Evolutionary conservation across 1,284 basidiomycete species (phyloP).

Genomic region (Neonothopanus nambi): DNA sequence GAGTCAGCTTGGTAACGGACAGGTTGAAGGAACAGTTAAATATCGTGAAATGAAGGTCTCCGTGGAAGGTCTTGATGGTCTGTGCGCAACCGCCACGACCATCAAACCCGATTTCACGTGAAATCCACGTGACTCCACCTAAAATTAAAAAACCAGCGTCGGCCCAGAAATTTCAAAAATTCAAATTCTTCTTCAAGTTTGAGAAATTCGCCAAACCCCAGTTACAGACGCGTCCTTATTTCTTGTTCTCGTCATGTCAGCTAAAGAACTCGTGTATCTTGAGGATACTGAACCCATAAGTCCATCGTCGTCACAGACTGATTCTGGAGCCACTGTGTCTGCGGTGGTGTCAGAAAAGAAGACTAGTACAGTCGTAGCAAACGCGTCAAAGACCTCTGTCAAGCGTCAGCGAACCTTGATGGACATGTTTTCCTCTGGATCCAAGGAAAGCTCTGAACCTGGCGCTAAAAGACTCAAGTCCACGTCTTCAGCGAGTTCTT

Average conservation of each 20-base stretch:
- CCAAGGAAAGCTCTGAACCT: slow-evolving; percentile 26
- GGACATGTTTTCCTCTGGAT: slow-evolving; percentile 56
- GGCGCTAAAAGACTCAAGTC: slow-evolving; percentile 45
- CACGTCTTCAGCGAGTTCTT: slow-evolving; percentile 2
- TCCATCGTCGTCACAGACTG: slow-evolving; percentile 14
- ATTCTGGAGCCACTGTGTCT: background rate
- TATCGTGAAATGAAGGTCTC: background rate
- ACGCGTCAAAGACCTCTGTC: slow-evolving; percentile 25
- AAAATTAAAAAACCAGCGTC: no score
- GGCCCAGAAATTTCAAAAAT: no score
- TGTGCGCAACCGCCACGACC: background rate
- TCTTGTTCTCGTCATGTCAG: slow-evolving; percentile 30
- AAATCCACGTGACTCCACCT: no score
- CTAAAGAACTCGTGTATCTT: slow-evolving; percentile 47
- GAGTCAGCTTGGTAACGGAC: slow-evolving; percentile 59
- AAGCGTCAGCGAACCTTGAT: slow-evolving; percentile 68
- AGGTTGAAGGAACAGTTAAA: background rate
- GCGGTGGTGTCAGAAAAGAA: background rate
- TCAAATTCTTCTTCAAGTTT: no score
- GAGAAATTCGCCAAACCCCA: no score
- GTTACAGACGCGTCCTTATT: no score
- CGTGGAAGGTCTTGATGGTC: background rate
- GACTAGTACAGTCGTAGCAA: slow-evolving; percentile 23
- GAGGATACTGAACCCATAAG: slow-evolving; percentile 49
- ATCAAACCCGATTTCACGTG: background rate